Conservation (phyloP, 495 filamentous ascomycete genomes). For the Penicillium ochrochloron region DNA sequence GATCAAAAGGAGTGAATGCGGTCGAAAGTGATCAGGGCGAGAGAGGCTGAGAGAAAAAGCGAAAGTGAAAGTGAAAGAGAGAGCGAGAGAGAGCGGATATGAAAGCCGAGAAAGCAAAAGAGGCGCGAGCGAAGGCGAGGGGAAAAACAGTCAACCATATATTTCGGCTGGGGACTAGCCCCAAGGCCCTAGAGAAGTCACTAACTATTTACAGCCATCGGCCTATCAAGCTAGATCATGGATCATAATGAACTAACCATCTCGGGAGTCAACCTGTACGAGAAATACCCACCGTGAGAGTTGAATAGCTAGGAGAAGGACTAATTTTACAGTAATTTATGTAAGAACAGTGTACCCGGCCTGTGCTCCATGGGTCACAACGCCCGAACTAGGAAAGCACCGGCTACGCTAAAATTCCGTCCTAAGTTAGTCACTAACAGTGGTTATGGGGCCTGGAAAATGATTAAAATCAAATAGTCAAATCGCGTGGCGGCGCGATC, state of each 20-base stretch:
- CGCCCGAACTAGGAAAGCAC: constrained; percentile 8
- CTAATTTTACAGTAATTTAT: background rate
- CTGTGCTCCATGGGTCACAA: constrained; percentile 6
- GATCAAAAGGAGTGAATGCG: constrained; percentile 16
- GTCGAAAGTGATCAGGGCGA: constrained; percentile 7
- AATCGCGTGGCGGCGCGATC: background rate
- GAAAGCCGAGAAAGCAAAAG: constrained; percentile 9
- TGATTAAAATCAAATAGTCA: background rate
- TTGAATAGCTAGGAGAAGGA: no score
- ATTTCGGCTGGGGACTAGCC: background rate
- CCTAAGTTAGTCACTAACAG: no score
- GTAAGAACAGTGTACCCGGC: background rate
- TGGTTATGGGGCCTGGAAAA: background rate
- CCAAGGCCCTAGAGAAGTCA: no score
- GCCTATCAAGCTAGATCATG: background rate
- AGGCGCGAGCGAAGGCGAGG: background rate
- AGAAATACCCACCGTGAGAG: no score
- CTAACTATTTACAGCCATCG: background rate
- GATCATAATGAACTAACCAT: constrained; percentile 1
- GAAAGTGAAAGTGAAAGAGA: no score
- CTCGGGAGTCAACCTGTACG: background rate
- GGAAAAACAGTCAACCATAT: background rate
- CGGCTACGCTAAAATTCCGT: constrained; percentile 6
- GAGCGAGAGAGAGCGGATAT: constrained; percentile 2
- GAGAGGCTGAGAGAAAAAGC: constrained; percentile 10